These are phyloP conservation scores for Microsporum canis DNA, from an alignment of 2,329 filamentous ascomycete genomes.

Conservation along the genomic window DNA sequence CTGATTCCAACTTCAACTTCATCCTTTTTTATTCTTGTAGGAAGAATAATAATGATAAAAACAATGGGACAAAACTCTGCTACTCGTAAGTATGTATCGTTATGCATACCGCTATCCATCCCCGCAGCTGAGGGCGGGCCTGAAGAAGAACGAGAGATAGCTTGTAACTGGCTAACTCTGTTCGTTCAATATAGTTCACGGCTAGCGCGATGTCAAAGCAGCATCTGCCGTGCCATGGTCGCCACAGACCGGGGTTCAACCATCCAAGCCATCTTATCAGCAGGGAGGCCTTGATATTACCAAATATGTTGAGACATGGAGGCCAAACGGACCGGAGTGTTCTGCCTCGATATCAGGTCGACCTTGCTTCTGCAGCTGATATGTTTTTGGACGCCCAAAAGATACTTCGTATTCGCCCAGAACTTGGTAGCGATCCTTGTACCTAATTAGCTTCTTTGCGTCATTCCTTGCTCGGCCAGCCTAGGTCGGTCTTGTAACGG, in stretches of 20 bases:
- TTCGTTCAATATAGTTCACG: neutral
- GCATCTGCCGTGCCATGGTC: neutral
- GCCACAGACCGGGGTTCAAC: neutral
- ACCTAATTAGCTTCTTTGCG: neutral
- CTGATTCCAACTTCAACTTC: neutral
- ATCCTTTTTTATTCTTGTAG: neutral
- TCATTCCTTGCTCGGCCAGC: neutral
- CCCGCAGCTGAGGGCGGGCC: neutral
- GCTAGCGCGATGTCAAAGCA: constrained; percentile 3
- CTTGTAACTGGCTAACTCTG: neutral
- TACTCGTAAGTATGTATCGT: too few relatives aligned
- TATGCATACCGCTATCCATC: neutral
- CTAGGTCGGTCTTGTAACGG: neutral
- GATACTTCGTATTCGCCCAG: neutral
- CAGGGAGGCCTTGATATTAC: neutral
- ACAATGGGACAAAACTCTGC: neutral
- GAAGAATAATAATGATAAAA: neutral
- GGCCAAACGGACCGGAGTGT: neutral
- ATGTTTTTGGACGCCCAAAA: neutral
- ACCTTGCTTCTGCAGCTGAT: neutral
- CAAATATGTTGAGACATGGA: neutral
- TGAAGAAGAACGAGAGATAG: neutral
- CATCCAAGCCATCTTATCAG: neutral
- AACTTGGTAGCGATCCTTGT: neutral
- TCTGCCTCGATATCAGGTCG: neutral